Evolutionary conservation across 352 stramenopile species (phyloP), one percentile per base, ranked within the genome.

Genomic region (Globisporangium megalacanthum): DNA sequence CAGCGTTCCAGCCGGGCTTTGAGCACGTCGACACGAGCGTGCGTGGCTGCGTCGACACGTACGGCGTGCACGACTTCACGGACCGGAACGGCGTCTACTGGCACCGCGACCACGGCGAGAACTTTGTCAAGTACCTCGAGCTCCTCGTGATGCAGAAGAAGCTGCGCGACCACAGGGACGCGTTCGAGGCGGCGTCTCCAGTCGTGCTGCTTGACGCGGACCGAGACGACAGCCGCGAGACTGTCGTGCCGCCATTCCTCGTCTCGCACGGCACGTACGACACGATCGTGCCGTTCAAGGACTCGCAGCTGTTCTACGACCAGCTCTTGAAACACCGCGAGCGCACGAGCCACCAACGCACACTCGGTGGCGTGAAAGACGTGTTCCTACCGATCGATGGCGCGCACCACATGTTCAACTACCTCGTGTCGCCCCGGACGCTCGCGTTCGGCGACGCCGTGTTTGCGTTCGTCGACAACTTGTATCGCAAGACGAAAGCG

Each of bases 1-100:
- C 82, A 52, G 75, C 67, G 9, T 68, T 91, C 14, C 81, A 92
- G 54, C 80, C 80, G 2, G 83, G 83, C 14, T 92, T 92, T 58
- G 80, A 92, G 61, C 62, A 84, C 13, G 68, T 90, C 2, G 78
- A 92, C 62, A 89, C 80, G n/a, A 88, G 75, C 37, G 77, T 92
- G 2, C 66, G 72, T 10, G 83, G 64, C 4, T 92, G 83, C 36
- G 67, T 92, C 47, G 83, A 92, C 53, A 74, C 70, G 11, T 92
- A 89, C 46, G 83, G 83, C 15, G 77, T 89, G 41, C 83, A 92
- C 54, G 83, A 92, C 47, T 79, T 92, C 52, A 81, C 70, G 14
- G 83, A 92, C 47, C 78, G 83, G 2, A 68, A 80, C 22, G 79
- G 79, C 7, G 65, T 86, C 64, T 89, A 84, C 56, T 71, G 69